Percentiles rank a stretch among this genome's conserved stretches.
Evolutionary conservation across 2,329 filamentous ascomycete genomes (phyloP).

Genomic region (Botrytis byssoidea): DNA sequence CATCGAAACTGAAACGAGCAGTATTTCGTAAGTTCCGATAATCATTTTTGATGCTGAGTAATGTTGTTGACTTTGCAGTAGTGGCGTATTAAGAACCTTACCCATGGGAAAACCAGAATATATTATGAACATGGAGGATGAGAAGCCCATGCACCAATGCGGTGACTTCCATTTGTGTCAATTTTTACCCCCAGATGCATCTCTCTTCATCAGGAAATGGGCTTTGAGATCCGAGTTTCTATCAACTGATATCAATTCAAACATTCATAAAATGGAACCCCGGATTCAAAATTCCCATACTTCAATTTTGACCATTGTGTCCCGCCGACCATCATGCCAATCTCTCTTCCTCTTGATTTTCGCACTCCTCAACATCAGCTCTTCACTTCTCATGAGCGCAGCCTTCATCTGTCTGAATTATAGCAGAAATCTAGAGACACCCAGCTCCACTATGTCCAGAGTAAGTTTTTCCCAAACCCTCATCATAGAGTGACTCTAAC

Average conservation of each 20-base stretch:
- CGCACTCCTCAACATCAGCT: background rate
- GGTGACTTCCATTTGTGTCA: background rate
- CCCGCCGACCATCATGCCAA: background rate
- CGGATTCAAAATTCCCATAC: background rate
- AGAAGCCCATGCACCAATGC: too few relatives aligned
- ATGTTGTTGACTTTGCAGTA: background rate
- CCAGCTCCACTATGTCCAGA: background rate
- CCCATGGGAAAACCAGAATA: background rate
- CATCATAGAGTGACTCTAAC: background rate
- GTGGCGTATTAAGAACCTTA: background rate
- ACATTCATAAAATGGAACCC: background rate
- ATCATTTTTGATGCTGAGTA: background rate
- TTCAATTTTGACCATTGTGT: background rate
- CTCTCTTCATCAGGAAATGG: background rate
- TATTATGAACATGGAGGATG: background rate
- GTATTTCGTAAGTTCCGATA: background rate
- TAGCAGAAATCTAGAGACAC: background rate
- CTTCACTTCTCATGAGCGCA: conserved; percentile 4
- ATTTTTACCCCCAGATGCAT: background rate
- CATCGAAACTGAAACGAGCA: background rate
- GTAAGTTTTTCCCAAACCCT: background rate
- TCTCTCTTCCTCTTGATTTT: background rate
- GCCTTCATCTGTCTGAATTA: background rate
- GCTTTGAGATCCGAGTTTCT: background rate
- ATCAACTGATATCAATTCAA: background rate